These are phyloP conservation scores for Obba rivulosa DNA, from an alignment of 768 basidiomycete species.

Conservation along the genomic window DNA sequence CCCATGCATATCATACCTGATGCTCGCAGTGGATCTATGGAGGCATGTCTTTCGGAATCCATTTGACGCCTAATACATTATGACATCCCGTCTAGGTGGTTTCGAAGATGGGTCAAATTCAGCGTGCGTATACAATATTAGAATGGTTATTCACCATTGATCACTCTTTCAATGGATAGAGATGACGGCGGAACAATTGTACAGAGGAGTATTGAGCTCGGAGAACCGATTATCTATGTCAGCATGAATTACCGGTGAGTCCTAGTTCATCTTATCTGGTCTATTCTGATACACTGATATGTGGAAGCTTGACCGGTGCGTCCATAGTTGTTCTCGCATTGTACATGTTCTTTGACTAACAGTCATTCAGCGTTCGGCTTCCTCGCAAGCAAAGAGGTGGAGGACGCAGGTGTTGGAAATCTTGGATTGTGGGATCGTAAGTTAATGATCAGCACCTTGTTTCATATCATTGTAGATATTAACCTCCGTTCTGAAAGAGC, in stretches of 20 bases:
- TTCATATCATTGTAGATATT: constrained; percentile 8
- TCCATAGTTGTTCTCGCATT: too few species aligned
- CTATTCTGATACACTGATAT: too few species aligned
- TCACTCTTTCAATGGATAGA: not conserved
- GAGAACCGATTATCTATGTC: constrained; percentile 44
- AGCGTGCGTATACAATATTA: not conserved
- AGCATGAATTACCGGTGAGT: constrained; percentile 47
- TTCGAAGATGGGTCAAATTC: constrained; percentile 7
- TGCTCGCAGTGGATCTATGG: constrained; percentile 45
- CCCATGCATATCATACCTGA: too few species aligned
- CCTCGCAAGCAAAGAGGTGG: constrained; percentile 34
- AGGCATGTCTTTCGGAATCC: constrained; percentile 19
- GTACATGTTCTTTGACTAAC: too few species aligned
- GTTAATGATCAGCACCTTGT: constrained; percentile 29
- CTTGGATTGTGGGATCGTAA: constrained; percentile 47
- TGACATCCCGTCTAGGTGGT: not conserved
- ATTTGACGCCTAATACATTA: too few species aligned
- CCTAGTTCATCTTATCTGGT: too few species aligned
- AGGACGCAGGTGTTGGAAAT: constrained; percentile 36
- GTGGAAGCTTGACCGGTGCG: too few species aligned
- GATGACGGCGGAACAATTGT: constrained; percentile 12
- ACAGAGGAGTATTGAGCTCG: constrained; percentile 36
- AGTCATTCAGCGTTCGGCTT: constrained; percentile 33
- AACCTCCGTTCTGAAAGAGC: constrained; percentile 14
- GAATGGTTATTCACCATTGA: not conserved